A percentile compares a stretch with the other conserved stretches of the same genome.
Conservation (phyloP, 345 rosid species). For the Ceriops tagal region DNA sequence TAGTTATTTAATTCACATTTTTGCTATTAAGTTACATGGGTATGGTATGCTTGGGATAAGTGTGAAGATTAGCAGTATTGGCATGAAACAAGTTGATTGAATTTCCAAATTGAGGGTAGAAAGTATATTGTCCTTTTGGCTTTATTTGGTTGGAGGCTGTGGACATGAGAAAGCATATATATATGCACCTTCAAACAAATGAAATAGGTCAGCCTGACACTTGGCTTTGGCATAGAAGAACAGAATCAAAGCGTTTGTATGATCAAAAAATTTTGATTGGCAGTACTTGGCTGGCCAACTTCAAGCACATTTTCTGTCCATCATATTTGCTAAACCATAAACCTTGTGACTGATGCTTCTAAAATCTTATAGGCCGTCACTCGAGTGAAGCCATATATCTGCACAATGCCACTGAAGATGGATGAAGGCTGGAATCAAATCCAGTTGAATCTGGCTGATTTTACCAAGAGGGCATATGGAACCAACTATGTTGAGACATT, state of each 20-base stretch:
- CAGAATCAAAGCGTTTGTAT: too few relatives aligned
- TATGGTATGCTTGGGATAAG: too few relatives aligned
- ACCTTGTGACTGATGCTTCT: background rate
- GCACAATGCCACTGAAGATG: constrained; percentile 93
- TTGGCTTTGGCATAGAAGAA: too few relatives aligned
- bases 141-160: background rate
- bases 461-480: constrained; percentile 92
- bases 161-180: background rate
- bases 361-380: constrained; percentile 57
- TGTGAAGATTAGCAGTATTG: too few relatives aligned
- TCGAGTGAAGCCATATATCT: constrained; percentile 89
- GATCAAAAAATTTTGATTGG: background rate
- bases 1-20: too few relatives aligned
- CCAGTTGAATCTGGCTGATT: constrained; percentile 85
- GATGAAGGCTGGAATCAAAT: constrained; percentile 98
- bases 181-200: too few relatives aligned
- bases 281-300: background rate
- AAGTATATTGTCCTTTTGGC: background rate
- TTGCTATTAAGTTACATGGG: too few relatives aligned
- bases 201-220: too few relatives aligned
- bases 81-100: too few relatives aligned
- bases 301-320: background rate
- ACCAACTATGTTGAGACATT: constrained; percentile 93
- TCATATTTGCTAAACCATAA: background rate
- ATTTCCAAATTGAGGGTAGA: too few relatives aligned